Evolutionary conservation across 2,329 filamentous ascomycete genomes (phyloP).

Genomic region (Phialemoniopsis sp.): DNA sequence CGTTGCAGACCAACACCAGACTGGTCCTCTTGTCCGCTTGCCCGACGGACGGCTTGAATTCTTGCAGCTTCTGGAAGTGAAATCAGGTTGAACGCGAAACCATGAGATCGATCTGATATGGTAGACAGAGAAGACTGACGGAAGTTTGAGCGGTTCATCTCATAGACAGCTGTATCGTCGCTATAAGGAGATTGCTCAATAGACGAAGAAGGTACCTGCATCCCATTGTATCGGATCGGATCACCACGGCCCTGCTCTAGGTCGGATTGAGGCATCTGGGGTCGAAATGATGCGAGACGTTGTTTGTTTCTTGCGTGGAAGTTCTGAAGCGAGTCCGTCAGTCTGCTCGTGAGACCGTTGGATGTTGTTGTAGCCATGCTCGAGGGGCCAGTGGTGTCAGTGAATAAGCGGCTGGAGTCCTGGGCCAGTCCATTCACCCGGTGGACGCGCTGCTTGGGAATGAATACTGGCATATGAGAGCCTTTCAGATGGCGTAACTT

Average conservation of each 20-base stretch:
- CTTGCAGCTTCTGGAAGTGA: constrained; percentile 21
- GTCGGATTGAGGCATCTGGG: constrained; percentile 2
- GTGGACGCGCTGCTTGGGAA: constrained; percentile 21
- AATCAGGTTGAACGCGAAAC: constrained; percentile 23
- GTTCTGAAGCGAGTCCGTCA: too few species aligned
- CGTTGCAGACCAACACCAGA: too few species aligned
- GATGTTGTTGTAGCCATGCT: too few species aligned
- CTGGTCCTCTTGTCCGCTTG: constrained; percentile 14
- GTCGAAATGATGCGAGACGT: too few species aligned
- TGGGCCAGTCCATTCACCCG: constrained; percentile 23
- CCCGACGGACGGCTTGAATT: constrained; percentile 15
- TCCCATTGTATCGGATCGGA: too few species aligned
- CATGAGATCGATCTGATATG: constrained; percentile 11
- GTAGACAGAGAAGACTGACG: constrained; percentile 3
- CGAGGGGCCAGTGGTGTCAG: not conserved
- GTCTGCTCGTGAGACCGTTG: too few species aligned
- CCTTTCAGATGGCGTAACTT: constrained; percentile 12
- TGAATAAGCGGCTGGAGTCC: constrained; percentile 12
- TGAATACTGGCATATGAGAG: constrained; percentile 18
- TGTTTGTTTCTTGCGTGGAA: too few species aligned
- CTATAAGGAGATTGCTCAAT: too few species aligned
- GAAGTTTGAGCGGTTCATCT: constrained; percentile 1
- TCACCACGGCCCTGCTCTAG: too few species aligned
- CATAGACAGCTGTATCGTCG: not conserved
- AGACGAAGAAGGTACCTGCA: too few species aligned